Evolutionary conservation across 208 protist species (phyloP), one percentile per base, ranked within the genome.

Genomic region (Herpetomonas muscarum): DNA sequence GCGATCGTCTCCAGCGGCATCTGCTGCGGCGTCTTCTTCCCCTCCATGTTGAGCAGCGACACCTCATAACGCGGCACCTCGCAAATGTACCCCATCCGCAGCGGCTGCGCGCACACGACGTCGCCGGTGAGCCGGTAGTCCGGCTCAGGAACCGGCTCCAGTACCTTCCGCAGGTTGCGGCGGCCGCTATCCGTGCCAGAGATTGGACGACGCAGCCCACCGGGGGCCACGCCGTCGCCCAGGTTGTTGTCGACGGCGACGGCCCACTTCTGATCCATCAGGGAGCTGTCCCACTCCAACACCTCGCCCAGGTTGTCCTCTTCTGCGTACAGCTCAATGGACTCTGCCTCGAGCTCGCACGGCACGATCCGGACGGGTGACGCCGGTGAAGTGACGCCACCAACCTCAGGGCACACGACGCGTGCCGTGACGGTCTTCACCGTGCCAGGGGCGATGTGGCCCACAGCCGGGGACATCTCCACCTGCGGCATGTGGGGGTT

Each of bases 61-160:
- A 91, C 19, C 32, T 75, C 61, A 53, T 87, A 94, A 6, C 67
- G 56, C 22, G 88, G 74, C 44, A 58, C 56, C 34, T 92, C 80
- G 76, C 86, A 94, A 7, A 63, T 57, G 61, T 81, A 93, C 24
- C 60, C 76, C 12, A 93, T 67, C 25, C 62, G 70, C 21, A 97
- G 74, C 7, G 55, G 49, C 64, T 94, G 87, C 21, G 66, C 34
- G 17, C 77, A n/a, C 2, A 10, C 29, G 44, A 84, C 45, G 21
- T 58, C 58, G 42, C 76, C 60, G 22, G 74, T 76, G 19, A 80
- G 51, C 13, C 31, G 48, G 70, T 85, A 86, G 13, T 42, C 22
- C 13, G 88, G 88, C 69, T 93, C 86, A 21, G 85, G 72, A 10
- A 92, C 66, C 17, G 81, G 57, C 60, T 94, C 86, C 55, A 81